Conservation (phyloP, 2,329 filamentous ascomycete genomes). For the Aurifilum marmelostoma region DNA sequence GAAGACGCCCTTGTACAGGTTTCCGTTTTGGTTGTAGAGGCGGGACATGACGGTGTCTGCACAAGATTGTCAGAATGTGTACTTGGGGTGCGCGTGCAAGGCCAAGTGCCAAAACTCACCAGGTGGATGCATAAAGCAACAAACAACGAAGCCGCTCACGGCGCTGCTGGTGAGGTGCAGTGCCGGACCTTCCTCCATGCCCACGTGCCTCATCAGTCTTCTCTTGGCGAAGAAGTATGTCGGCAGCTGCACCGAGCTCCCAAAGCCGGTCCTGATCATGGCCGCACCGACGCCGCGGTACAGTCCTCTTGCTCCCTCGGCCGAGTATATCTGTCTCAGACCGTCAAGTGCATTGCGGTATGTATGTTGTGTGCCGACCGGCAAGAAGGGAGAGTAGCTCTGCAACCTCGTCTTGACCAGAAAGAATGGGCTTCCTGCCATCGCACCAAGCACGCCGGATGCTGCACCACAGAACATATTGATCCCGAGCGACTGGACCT, state of each 20-base stretch:
- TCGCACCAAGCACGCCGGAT: constrained; percentile 88
- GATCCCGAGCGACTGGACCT: constrained; percentile 81
- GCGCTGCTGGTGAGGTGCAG: constrained; percentile 89
- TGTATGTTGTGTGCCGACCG: constrained; percentile 94
- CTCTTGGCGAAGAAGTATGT: constrained; percentile 99
- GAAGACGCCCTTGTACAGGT: constrained; percentile 90
- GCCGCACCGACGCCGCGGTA: constrained; percentile 91
- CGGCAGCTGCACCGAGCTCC: constrained; percentile 92
- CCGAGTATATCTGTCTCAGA: constrained; percentile 73
- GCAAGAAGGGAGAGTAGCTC: constrained; percentile 88
- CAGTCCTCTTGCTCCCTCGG: constrained; percentile 78
- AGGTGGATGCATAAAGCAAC: constrained; percentile 96
- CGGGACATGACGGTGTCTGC: constrained; percentile 96
- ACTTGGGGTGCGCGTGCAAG: not conserved
- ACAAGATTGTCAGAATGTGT: constrained; percentile 20
- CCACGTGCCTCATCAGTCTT: constrained; percentile 76
- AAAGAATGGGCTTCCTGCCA: constrained; percentile 95
- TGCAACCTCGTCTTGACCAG: constrained; percentile 95
- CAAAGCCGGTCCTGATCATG: constrained; percentile 95
- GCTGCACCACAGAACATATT: constrained; percentile 92
- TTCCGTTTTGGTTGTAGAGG: constrained; percentile 98
- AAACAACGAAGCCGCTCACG: constrained; percentile 92
- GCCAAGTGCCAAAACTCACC: constrained; percentile 52
- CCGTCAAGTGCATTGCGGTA: constrained; percentile 89
- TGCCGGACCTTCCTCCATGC: constrained; percentile 87